phyloP scores from a whole-genome alignment of 1,284 basidiomycete species.

The Cryptococcus maquisensis region DNA sequence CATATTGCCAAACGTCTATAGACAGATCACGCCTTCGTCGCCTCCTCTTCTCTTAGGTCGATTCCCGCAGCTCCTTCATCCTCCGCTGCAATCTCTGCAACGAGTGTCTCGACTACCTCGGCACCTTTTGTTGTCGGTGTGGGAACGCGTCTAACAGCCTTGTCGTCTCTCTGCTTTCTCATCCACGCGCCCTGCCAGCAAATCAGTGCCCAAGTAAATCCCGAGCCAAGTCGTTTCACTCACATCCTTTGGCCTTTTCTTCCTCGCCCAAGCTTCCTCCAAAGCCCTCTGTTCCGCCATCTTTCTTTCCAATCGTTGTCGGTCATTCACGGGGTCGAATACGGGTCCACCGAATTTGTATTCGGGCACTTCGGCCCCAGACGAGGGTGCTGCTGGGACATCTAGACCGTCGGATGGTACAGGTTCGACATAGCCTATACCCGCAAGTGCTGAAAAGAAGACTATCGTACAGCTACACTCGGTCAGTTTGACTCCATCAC shows the following conservation, averaged over 20 bases:
- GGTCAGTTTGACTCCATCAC: not conserved
- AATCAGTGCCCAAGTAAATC: not conserved
- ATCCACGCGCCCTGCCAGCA: conserved; percentile 41
- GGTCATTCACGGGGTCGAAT: conserved; percentile 23
- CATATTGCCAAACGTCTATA: not conserved
- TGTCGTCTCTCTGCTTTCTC: conserved; percentile 39
- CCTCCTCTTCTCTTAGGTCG: not conserved
- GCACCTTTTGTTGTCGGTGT: not conserved
- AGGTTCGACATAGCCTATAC: conserved; percentile 44
- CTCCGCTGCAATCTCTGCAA: not conserved
- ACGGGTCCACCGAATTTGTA: conserved; percentile 37
- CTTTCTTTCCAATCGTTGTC: conserved; percentile 17
- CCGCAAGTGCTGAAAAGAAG: conserved; percentile 47
- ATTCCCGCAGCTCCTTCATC: not conserved
- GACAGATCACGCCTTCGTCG: not conserved
- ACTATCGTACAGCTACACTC: conserved; percentile 38
- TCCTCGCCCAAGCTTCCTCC: conserved; percentile 40
- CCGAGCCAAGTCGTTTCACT: conserved; percentile 18
- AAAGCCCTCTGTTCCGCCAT: conserved; percentile 36
- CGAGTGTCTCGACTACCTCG: not conserved
- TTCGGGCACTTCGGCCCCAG: conserved; percentile 1
- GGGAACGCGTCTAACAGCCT: conserved; percentile 23
- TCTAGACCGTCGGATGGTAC: not conserved
- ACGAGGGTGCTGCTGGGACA: not conserved
- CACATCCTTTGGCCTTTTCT: conserved; percentile 47